phyloP scores from a whole-genome alignment of 2,329 filamentous ascomycete genomes.

The Trichophaea hybrida region DNA sequence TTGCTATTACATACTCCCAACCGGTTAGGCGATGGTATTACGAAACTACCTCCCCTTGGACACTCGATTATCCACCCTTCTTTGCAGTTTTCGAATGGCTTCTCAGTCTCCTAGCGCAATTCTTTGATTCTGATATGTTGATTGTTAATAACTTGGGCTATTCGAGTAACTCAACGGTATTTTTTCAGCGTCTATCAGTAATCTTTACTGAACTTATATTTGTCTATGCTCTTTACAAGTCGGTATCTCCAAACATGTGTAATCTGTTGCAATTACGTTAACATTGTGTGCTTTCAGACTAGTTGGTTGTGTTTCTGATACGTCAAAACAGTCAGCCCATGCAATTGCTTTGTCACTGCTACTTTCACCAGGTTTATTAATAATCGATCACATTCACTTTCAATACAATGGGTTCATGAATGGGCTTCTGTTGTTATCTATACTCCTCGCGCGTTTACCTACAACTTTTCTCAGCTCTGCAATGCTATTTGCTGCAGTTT shows the following conservation, averaged over 20 bases:
- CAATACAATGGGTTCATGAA: constrained; percentile 98
- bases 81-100: constrained; percentile 96
- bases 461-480: constrained; percentile 66
- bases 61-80: constrained; percentile 94
- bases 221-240: constrained; percentile 67
- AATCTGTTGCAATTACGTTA: constrained; percentile 13
- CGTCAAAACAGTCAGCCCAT: constrained; percentile 56
- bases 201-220: constrained; percentile 73
- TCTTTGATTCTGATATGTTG: constrained; percentile 70
- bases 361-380: constrained; percentile 79
- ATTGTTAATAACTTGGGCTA: constrained; percentile 67
- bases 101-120: constrained; percentile 64
- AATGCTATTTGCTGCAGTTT: constrained; percentile 63
- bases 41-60: constrained; percentile 98
- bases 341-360: constrained; percentile 78
- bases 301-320: constrained; percentile 52
- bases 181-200: constrained; percentile 83
- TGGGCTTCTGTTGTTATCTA: constrained; percentile 71
- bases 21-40: constrained; percentile 86
- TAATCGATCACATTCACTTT: constrained; percentile 97
- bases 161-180: constrained; percentile 83
- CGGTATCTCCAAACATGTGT: constrained; percentile 25
- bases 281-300: constrained; percentile 41
- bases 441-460: constrained; percentile 60
- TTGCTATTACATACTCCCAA: constrained; percentile 84